Conservation (phyloP, 306 rosid species). For the Cercis canadensis region DNA sequence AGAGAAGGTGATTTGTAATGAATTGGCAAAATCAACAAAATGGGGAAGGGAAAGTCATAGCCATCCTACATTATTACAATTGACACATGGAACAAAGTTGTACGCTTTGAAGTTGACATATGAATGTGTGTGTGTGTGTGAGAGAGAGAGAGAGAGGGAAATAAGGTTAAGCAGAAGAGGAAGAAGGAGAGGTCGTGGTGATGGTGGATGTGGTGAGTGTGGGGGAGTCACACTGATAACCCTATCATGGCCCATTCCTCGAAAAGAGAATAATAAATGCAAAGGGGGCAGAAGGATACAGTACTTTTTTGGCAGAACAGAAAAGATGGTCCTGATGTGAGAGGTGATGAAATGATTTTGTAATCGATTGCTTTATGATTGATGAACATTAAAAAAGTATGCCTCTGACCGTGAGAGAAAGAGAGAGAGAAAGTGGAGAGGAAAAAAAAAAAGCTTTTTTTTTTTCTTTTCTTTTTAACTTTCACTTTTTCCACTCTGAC, state of each 20-base stretch:
- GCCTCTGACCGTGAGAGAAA: slow-evolving; percentile 41
- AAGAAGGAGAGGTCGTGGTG: background rate
- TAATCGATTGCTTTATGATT: slow-evolving; percentile 99
- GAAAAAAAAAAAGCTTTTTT: background rate
- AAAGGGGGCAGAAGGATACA: slow-evolving; percentile 57
- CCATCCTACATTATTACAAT: slow-evolving; percentile 32
- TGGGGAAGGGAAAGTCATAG: slow-evolving; percentile 28
- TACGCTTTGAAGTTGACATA: slow-evolving; percentile 60
- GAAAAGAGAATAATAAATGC: slow-evolving; percentile 60
- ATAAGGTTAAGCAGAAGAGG: background rate
- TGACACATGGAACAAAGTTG: slow-evolving; percentile 57
- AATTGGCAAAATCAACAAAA: slow-evolving; percentile 10
- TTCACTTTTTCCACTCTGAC: slow-evolving; percentile 50
- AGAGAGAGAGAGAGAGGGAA: slow-evolving; percentile 33
- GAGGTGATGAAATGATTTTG: slow-evolving; percentile 85
- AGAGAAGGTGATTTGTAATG: background rate
- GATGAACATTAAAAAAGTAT: slow-evolving; percentile 47
- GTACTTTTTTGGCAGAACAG: slow-evolving; percentile 65
- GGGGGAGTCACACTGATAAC: slow-evolving; percentile 30
- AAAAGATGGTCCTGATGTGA: slow-evolving; percentile 65
- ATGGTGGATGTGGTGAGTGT: slow-evolving; percentile 7
- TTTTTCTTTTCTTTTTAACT: slow-evolving; percentile 22
- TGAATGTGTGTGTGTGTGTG: slow-evolving; percentile 26
- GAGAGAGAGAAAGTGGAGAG: slow-evolving; percentile 5
- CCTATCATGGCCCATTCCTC: slow-evolving; percentile 50